phyloP scores from a whole-genome alignment of 2,329 filamentous ascomycete species.

The Albophoma yamanashiensis region DNA sequence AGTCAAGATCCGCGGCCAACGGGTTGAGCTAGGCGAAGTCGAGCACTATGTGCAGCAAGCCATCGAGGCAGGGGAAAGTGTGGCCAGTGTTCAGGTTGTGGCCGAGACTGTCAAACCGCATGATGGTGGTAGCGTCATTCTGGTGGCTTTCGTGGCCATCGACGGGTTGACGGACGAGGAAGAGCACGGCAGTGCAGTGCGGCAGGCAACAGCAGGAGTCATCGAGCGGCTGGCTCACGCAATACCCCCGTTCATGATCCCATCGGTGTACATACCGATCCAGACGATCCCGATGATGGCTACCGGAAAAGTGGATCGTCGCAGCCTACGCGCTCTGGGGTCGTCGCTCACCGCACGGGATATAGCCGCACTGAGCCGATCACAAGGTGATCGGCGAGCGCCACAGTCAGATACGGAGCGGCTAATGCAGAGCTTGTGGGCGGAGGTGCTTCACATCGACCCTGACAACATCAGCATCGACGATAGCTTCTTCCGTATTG shows the following conservation, averaged over 20 bases:
- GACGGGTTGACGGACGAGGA: background rate
- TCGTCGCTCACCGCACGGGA: background rate
- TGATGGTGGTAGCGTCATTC: background rate
- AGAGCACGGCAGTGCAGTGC: background rate
- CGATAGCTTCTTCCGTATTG: conserved; percentile 25
- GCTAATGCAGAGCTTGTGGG: conserved; percentile 21
- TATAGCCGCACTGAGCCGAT: conserved; percentile 1
- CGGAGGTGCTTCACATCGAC: conserved; percentile 24
- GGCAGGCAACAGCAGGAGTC: background rate
- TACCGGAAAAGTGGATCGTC: conserved; percentile 4
- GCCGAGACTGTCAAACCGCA: background rate
- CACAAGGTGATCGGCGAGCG: conserved; percentile 3
- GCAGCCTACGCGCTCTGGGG: background rate
- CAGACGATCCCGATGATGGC: conserved; percentile 2
- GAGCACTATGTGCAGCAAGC: conserved; percentile 6
- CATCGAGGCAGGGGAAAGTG: background rate
- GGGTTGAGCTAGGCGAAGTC: conserved; percentile 30
- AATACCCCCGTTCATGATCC: conserved; percentile 5
- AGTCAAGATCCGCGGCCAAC: conserved; percentile 44
- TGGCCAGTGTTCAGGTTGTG: background rate
- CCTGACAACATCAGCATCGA: conserved; percentile 16
- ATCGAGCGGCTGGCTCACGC: background rate
- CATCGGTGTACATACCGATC: conserved; percentile 2
- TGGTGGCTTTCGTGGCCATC: background rate
- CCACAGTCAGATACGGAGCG: conserved; percentile 6